phyloP scores from a whole-genome alignment of 768 basidiomycete genomes.

The Lactarius sanguifluus region DNA sequence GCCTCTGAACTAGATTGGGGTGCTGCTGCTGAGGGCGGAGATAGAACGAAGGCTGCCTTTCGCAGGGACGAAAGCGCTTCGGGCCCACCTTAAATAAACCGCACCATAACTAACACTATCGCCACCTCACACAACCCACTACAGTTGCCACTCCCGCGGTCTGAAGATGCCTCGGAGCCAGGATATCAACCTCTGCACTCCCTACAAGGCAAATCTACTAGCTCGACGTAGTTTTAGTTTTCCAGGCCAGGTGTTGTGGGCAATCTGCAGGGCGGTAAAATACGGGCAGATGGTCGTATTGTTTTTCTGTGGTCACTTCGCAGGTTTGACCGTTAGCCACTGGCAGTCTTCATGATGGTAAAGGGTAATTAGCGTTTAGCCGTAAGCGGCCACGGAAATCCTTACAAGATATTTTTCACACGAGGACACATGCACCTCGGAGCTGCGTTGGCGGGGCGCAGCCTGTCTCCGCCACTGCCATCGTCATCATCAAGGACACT shows the following conservation, averaged over 20 bases:
- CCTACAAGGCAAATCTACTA: background rate
- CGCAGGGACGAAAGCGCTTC: background rate
- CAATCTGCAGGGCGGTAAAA: background rate
- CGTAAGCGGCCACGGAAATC: slow-evolving; percentile 17
- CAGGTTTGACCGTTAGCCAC: background rate
- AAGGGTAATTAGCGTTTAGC: background rate
- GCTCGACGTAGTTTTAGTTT: background rate
- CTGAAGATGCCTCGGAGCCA: background rate
- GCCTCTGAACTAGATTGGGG: background rate
- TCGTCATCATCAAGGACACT: too few species aligned
- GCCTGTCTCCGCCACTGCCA: too few species aligned
- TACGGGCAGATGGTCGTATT: background rate
- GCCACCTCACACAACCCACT: background rate
- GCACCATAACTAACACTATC: background rate
- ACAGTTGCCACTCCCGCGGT: background rate
- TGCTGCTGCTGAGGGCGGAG: background rate
- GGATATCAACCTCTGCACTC: background rate
- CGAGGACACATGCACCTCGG: too few species aligned
- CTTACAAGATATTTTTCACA: background rate
- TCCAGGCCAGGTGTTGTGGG: background rate
- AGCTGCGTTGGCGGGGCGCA: too few species aligned
- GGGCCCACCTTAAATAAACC: background rate
- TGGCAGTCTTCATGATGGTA: background rate
- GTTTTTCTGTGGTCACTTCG: background rate
- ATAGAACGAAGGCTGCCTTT: background rate